Percentiles rank a stretch among this genome's conserved stretches.
phyloP scores from a whole-genome alignment of 2,329 filamentous ascomycete species.

The Metarhizium robertsii region DNA sequence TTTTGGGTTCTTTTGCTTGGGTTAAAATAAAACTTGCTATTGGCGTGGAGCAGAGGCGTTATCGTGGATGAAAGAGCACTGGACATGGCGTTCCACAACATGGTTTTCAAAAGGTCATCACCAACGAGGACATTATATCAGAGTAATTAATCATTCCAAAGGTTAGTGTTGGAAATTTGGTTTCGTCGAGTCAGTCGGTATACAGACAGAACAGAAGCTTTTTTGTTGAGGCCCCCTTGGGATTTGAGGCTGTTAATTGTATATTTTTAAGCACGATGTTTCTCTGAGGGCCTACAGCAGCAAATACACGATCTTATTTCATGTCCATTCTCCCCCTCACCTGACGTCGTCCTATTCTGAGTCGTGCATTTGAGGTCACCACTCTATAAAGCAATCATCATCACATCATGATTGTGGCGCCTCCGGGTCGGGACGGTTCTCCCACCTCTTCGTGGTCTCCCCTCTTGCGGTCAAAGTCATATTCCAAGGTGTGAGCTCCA shows the following conservation, averaged over 20 bases:
- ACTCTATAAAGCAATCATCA: not conserved
- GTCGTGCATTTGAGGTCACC: not conserved
- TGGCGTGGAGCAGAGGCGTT: constrained; percentile 3
- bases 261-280: not conserved
- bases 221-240: not conserved
- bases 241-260: not conserved
- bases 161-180: not conserved
- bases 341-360: not conserved
- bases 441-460: not conserved
- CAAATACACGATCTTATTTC: no score
- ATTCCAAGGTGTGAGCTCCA: constrained; percentile 29
- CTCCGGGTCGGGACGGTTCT: constrained; percentile 1
- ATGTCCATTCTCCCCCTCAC: no score
- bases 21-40: not conserved
- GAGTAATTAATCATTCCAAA: not conserved
- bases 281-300: not conserved
- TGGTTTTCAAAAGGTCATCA: no score
- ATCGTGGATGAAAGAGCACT: not conserved
- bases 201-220: not conserved
- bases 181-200: not conserved
- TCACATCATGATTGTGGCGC: not conserved
- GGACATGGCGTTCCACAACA: not conserved
- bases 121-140: no score
- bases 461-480: not conserved
- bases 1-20: not conserved